Evolutionary conservation across 495 filamentous ascomycete species (phyloP), one percentile per base, ranked within the genome.

Genomic region (Lophiotrema nucula): DNA sequence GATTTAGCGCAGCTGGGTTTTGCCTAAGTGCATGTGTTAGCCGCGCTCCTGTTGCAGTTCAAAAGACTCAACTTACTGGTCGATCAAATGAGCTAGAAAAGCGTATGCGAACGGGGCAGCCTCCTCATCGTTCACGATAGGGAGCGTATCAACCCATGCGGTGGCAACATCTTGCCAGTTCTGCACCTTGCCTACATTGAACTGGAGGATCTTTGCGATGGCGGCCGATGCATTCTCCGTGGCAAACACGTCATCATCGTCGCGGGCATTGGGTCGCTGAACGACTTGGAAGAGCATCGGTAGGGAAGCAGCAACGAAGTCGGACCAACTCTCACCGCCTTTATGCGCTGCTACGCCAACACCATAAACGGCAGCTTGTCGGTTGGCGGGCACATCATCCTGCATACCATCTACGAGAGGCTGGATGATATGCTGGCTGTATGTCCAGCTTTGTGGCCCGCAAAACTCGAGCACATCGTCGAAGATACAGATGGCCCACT

Each of bases 381-480:
- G 86, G 69, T 97, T 97, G 4, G 95, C 92, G 16, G 95, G 86
- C 22, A 88, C 86, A 8, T 82, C 70, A 70, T 99, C 95, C 55
- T 86, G 80, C 72, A 96, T 83, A 47, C 95, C 95, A 38, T 84
- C 79, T 23, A 93, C 74, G 52, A 97, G 77, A 18, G 93, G 90
- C 66, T 89, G 83, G 64, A 90, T 83, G 68, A 99, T 96, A 67
- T 90, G 83, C 47, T 81, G 76, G 65, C 87, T 85, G 69, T 92
- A 97, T 60, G 81, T 81, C 80, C 84, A 93, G 52, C 87, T 88
- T 42, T 95, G 81, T 0, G 82, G 79, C 4, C 90, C 89, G 66
- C 92, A 97, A 76, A 97, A 99, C 68, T 99, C 95, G 23, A 99
- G 81, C 16, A 97, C 92, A 62, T 99, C 95, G 69, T 99, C 95